Base-by-base conservation (phyloP, 2,329 filamentous ascomycete genomes). In the Cladosporium halotolerans region DNA sequence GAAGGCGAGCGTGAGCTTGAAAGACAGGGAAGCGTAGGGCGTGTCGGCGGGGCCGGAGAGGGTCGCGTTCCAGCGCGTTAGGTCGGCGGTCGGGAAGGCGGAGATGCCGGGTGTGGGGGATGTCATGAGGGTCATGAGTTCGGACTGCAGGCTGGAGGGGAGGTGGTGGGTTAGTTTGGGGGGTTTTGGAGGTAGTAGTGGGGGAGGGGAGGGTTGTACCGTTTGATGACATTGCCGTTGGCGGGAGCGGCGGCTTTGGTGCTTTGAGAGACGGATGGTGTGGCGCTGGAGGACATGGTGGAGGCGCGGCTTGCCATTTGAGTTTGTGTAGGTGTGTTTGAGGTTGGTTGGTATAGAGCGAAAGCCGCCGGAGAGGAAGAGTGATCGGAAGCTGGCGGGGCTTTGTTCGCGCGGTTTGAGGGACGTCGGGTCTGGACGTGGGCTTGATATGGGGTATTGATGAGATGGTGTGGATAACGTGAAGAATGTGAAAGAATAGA, bases 91-190 rank as follows among this genome's bases (percentile, higher is more conserved):
- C 28, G 93, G 93, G 71, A 99, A 99, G 58, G 95, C 95, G 53
- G 91, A 96, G 66, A 97, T 85, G 61, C 93, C 93, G 11, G 91
- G 89, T 0, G 92, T 91, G 1, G 91, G 86, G 40, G 91, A 91
- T 64, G 90, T 91, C 93, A 99, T 97, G 63, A 99, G 84, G 71
- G 93, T 86, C 92, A 99, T 97, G 62, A 99, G 81, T 74, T 99
- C 93, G 45, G 91, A 95, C 74, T 99, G 93, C 54, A 99, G 80
- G 65, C 93, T 97, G 67, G 32, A 57, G 14, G 14, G 36, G 32
- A n/a, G 19, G 16, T 13, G 14, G 28, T 8, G 13, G 36, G 32
- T 44, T 33, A 52, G 46, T 47, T 28, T 40, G 53, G 19, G 11
- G 36, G 43, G n/a, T 31, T 48, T 55, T 52, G 53, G 55, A 42